A percentile compares a stretch with the other conserved stretches of the same genome.
These are phyloP conservation scores for Verticillium nubilum DNA, from an alignment of 2,329 filamentous ascomycete species.

Conservation along the genomic window DNA sequence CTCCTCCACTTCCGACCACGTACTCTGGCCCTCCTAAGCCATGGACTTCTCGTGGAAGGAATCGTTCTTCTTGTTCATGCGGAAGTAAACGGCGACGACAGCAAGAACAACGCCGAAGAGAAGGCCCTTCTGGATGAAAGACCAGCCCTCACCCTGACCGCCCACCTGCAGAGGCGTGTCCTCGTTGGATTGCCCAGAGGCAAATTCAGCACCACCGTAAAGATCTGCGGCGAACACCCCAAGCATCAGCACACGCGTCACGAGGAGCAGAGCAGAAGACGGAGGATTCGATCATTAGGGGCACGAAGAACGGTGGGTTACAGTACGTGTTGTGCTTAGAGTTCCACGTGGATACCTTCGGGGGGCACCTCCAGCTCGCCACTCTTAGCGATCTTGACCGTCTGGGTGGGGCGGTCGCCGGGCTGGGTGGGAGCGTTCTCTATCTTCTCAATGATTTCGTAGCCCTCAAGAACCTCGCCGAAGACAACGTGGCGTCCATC, in stretches of 20 bases:
- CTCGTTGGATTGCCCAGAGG: slow-evolving; percentile 28
- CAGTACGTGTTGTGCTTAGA: slow-evolving; percentile 49
- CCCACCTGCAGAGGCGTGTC: slow-evolving; percentile 18
- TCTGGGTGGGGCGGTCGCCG: slow-evolving; percentile 63
- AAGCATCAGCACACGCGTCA: slow-evolving; percentile 24
- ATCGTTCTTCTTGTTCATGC: slow-evolving; percentile 28
- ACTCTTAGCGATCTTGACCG: slow-evolving; percentile 75
- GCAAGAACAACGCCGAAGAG: slow-evolving; percentile 43
- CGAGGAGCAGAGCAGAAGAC: slow-evolving; percentile 7
- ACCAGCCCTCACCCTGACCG: slow-evolving; percentile 27
- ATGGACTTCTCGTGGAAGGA: slow-evolving; percentile 37
- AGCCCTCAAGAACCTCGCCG: slow-evolving; percentile 82
- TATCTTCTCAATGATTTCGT: slow-evolving; percentile 74
- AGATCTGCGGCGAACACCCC: slow-evolving; percentile 19
- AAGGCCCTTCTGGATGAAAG: slow-evolving; percentile 42
- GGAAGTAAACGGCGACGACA: slow-evolving; percentile 39
- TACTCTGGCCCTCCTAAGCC: slow-evolving; percentile 22
- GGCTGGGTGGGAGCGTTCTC: slow-evolving; percentile 62
- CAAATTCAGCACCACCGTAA: slow-evolving; percentile 30
- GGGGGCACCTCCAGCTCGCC: slow-evolving; percentile 76
- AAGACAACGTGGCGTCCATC: slow-evolving; percentile 84
- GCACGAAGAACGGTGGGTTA: slow-evolving; percentile 6
- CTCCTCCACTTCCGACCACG: neutral
- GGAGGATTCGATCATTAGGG: neutral
- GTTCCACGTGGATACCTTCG: slow-evolving; percentile 92